Evolutionary conservation across 352 stramenopile species (phyloP).

Genomic region (Globisporangium parvum): DNA sequence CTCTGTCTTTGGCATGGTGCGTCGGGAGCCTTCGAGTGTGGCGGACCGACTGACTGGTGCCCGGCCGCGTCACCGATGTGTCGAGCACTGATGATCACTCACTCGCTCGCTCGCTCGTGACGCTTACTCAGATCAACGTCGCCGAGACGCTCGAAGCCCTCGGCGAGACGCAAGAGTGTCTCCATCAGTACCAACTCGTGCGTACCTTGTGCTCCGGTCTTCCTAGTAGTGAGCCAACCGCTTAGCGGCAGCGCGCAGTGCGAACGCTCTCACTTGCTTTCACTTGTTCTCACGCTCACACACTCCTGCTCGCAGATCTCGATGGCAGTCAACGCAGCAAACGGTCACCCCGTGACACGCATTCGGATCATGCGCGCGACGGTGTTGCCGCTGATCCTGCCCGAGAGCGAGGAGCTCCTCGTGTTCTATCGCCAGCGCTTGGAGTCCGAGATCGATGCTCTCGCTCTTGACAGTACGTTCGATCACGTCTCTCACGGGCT

Average conservation of each 20-base stretch:
- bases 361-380: slow-evolving; percentile 58
- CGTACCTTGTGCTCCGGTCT: neutral
- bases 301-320: neutral
- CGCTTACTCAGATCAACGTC: slow-evolving; percentile 31
- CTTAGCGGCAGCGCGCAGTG: neutral
- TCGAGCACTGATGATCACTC: neutral
- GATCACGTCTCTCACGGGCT: slow-evolving; percentile 1
- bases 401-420: slow-evolving; percentile 41
- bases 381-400: slow-evolving; percentile 58
- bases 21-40: neutral
- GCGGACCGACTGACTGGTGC: no score
- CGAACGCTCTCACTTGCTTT: slow-evolving; percentile 23
- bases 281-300: slow-evolving; percentile 6
- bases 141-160: slow-evolving; percentile 50
- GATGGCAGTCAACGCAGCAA: slow-evolving; percentile 4
- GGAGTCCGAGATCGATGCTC: slow-evolving; percentile 27
- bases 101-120: neutral
- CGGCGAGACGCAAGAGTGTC: slow-evolving; percentile 48
- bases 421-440: slow-evolving; percentile 38
- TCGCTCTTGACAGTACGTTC: slow-evolving; percentile 8
- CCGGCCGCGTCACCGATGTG: neutral
- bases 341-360: slow-evolving; percentile 23
- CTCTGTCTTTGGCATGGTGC: slow-evolving; percentile 42
- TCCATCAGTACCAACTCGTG: slow-evolving; percentile 49
- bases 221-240: neutral